These are phyloP conservation scores for Xanthoparmelia taractica DNA, from an alignment of 495 filamentous ascomycete species.

Conservation along the genomic window DNA sequence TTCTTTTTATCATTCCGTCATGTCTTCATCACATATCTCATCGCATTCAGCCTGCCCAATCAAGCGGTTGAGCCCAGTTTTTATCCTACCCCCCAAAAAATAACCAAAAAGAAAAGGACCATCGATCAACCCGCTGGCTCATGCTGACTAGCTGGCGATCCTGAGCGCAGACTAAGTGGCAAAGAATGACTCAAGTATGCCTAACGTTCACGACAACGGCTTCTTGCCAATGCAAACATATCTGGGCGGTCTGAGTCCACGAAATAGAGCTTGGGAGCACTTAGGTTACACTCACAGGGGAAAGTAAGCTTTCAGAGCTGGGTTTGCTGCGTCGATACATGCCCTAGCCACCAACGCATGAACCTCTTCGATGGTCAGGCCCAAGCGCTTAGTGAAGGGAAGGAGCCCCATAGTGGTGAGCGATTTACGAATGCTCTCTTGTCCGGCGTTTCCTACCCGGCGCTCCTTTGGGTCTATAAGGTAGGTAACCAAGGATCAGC, in stretches of 20 bases:
- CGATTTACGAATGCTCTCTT: constrained; percentile 52
- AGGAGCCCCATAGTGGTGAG: constrained; percentile 56
- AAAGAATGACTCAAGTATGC: constrained; percentile 22
- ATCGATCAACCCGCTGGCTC: neutral
- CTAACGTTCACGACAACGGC: constrained; percentile 21
- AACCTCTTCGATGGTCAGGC: constrained; percentile 57
- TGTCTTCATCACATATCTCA: neutral
- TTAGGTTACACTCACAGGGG: constrained; percentile 50
- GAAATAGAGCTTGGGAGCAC: neutral
- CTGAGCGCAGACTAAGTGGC: neutral
- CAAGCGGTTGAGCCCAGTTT: neutral
- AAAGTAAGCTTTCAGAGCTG: constrained; percentile 65
- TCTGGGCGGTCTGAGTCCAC: constrained; percentile 25
- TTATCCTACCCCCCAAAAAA: neutral
- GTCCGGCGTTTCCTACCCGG: constrained; percentile 54
- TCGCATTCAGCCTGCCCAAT: neutral
- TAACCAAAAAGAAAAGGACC: too few species aligned
- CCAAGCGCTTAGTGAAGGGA: constrained; percentile 48
- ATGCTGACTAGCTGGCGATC: neutral
- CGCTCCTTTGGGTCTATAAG: constrained; percentile 55
- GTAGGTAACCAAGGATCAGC: neutral
- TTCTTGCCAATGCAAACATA: constrained; percentile 55
- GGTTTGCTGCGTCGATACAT: constrained; percentile 57
- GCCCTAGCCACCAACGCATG: constrained; percentile 59
- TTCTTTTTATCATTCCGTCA: constrained; percentile 27